A percentile compares a stretch with the other conserved stretches of the same genome.
Evolutionary conservation across 2,329 filamentous ascomycete species (phyloP).

Genomic region (Exophiala alcalophila): DNA sequence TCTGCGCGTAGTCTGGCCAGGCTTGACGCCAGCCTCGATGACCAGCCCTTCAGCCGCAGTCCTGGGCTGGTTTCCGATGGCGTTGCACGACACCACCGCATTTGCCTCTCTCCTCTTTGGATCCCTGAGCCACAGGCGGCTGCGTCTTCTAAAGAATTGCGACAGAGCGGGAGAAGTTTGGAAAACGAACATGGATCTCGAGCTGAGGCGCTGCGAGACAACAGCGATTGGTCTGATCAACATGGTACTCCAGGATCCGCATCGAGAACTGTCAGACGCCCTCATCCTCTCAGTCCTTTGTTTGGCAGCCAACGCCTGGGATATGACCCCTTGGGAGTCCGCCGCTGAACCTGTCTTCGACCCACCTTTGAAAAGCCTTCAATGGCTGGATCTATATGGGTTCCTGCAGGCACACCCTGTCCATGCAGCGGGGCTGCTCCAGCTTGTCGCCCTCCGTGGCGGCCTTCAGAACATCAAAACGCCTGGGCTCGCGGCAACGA

Average conservation of each 20-base stretch:
- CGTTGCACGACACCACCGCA: slow-evolving; percentile 6
- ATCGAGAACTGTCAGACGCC: slow-evolving; percentile 3
- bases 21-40: slow-evolving; percentile 4
- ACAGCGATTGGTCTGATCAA: slow-evolving; percentile 8
- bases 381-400: slow-evolving; percentile 11
- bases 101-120: slow-evolving; percentile 11
- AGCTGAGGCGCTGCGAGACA: slow-evolving; percentile 9
- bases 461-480: slow-evolving; percentile 7
- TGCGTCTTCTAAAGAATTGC: slow-evolving; percentile 1
- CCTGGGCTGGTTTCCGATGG: slow-evolving; percentile 10
- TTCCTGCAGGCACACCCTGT: slow-evolving; percentile 7
- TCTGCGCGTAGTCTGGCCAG: slow-evolving; percentile 9
- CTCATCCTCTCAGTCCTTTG: slow-evolving; percentile 9
- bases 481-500: slow-evolving; percentile 5
- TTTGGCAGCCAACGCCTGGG: slow-evolving; percentile 13
- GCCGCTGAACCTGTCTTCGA: slow-evolving; percentile 8
- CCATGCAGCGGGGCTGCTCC: slow-evolving; percentile 11
- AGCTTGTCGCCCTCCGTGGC: slow-evolving; percentile 6
- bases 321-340: slow-evolving; percentile 4
- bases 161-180: background rate
- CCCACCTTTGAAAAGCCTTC: slow-evolving; percentile 10
- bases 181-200: slow-evolving; percentile 1
- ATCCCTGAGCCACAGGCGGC: slow-evolving; percentile 9
- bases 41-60: slow-evolving; percentile 1
- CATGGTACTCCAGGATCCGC: slow-evolving; percentile 2